Conservation (phyloP, 192 early-diverging fungal genomes). For the Spizellomyces punctatus region DNA sequence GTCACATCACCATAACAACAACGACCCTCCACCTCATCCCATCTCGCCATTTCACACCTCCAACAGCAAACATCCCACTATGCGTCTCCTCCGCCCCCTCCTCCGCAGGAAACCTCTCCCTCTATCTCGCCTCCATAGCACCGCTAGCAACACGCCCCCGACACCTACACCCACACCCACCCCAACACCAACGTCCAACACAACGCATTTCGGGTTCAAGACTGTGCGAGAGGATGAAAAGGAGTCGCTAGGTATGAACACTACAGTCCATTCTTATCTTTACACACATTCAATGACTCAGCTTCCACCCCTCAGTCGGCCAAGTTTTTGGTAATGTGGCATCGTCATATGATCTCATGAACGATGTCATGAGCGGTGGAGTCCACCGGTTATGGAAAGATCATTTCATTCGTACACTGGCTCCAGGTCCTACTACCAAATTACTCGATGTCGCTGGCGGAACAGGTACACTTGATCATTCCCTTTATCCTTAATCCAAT, state of each 20-base stretch:
- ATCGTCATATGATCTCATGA: slow-evolving; percentile 96
- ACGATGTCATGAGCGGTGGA: slow-evolving; percentile 93
- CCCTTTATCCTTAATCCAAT: background rate
- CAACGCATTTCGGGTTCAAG: slow-evolving; percentile 95
- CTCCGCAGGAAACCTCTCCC: background rate
- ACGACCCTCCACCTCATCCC: background rate
- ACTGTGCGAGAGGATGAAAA: slow-evolving; percentile 84
- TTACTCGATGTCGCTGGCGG: slow-evolving; percentile 97
- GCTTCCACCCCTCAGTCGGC: slow-evolving; percentile 59
- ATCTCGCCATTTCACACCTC: background rate
- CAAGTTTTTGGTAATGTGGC: slow-evolving; percentile 94
- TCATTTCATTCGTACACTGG: slow-evolving; percentile 81
- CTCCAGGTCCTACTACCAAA: slow-evolving; percentile 77
- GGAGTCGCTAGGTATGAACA: slow-evolving; percentile 72
- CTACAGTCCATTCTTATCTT: background rate
- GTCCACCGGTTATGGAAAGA: slow-evolving; percentile 98
- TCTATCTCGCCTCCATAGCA: background rate
- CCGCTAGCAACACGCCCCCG: background rate
- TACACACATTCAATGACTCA: background rate
- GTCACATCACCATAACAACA: background rate
- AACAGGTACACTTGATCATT: slow-evolving; percentile 62
- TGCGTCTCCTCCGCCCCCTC: background rate
- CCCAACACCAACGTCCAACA: background rate
- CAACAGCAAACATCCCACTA: background rate
- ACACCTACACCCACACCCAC: background rate